These are phyloP conservation scores for Eimeria praecox DNA, from an alignment of 169 alveolate species.

Conservation along the genomic window DNA sequence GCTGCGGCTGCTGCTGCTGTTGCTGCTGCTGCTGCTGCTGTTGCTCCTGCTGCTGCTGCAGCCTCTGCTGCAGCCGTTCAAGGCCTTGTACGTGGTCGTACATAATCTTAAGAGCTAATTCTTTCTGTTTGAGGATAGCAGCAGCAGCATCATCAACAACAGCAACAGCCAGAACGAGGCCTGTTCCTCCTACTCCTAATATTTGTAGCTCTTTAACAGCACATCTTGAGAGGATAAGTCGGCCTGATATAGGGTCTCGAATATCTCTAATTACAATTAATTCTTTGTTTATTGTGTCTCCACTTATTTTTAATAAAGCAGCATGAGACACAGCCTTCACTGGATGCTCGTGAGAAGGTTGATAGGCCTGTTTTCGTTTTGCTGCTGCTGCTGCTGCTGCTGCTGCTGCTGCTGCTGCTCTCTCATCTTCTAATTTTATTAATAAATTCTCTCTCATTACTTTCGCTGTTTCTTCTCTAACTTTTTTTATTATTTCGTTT, in stretches of 20 bases:
- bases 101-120: not conserved
- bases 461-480: not conserved
- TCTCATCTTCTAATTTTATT: not conserved
- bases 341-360: no score
- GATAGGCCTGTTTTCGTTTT: no score
- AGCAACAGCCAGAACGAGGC: not conserved
- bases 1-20: not conserved
- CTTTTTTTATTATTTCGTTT: not conserved
- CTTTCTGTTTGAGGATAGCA: not conserved
- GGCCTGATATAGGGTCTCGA: not conserved
- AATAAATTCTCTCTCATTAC: not conserved
- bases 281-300: not conserved
- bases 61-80: not conserved
- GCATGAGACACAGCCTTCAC: not conserved
- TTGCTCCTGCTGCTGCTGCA: not conserved
- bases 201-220: not conserved
- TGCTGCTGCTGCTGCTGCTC: not conserved
- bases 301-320: not conserved
- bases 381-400: not conserved
- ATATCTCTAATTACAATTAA: not conserved
- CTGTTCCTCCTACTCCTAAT: constrained; percentile 31
- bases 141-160: not conserved
- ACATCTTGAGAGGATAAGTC: not conserved
- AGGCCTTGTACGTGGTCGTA: not conserved
- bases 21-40: no score